phyloP scores from a whole-genome alignment of 345 rosid genomes.

The Populus simonii region DNA sequence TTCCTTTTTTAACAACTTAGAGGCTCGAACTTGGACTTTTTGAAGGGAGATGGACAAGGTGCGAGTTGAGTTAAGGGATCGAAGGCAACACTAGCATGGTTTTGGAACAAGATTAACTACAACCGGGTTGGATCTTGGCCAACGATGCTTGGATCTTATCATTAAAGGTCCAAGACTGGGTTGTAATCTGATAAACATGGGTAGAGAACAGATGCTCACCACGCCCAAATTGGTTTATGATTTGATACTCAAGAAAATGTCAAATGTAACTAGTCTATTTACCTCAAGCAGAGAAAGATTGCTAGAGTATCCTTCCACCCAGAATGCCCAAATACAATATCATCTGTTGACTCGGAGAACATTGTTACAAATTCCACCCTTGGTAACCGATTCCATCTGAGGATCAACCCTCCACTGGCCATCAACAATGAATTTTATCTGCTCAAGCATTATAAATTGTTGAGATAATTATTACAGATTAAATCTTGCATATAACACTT shows the following conservation, averaged over 20 bases:
- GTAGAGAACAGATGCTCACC: neutral
- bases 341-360: slow-evolving; percentile 57
- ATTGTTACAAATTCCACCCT: slow-evolving; percentile 65
- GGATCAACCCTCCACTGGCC: slow-evolving; percentile 78
- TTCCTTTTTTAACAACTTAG: too few species aligned
- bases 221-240: neutral
- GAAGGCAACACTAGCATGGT: too few species aligned
- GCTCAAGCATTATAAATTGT: slow-evolving; percentile 13
- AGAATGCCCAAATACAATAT: slow-evolving; percentile 2
- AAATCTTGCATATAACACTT: neutral
- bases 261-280: slow-evolving; percentile 7
- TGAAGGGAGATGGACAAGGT: too few species aligned
- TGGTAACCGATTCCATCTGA: slow-evolving; percentile 50
- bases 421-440: slow-evolving; percentile 87
- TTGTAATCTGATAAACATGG: neutral
- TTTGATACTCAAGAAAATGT: neutral
- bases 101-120: too few species aligned
- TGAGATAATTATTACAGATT: neutral
- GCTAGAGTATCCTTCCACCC: neutral
- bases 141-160: neutral
- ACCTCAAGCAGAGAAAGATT: slow-evolving; percentile 1
- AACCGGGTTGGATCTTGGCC: neutral
- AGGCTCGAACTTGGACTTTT: too few species aligned
- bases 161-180: neutral
- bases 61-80: too few species aligned